Evolutionary conservation across 2,329 filamentous ascomycete species (phyloP).

Genomic region (Gyromitra esculenta): DNA sequence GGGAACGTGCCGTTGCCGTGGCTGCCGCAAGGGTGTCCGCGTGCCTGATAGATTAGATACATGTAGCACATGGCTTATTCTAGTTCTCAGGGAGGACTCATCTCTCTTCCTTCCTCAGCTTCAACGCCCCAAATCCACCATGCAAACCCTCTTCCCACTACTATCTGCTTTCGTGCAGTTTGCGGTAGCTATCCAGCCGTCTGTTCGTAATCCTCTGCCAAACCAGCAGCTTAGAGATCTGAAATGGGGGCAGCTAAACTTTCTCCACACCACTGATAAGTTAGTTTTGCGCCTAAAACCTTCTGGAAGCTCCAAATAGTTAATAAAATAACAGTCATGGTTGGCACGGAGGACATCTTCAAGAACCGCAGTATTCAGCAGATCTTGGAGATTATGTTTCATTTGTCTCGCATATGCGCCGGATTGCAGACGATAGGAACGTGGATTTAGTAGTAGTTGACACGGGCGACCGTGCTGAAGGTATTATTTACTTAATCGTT

Average conservation of each 20-base stretch:
- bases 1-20: background rate
- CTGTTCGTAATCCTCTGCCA: constrained; percentile 77
- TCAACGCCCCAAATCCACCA: constrained; percentile 5
- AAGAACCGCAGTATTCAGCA: constrained; percentile 92
- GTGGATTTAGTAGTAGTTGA: constrained; percentile 92
- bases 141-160: constrained; percentile 31
- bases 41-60: background rate
- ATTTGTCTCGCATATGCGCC: constrained; percentile 83
- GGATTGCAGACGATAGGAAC: constrained; percentile 79
- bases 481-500: constrained; percentile 7
- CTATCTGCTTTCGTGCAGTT: constrained; percentile 45
- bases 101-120: background rate
- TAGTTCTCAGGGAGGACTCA: background rate
- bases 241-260: constrained; percentile 93
- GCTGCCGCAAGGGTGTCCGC: background rate
- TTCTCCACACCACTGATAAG: constrained; percentile 84
- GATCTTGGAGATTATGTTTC: constrained; percentile 99
- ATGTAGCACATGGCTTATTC: background rate
- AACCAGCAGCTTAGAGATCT: constrained; percentile 86
- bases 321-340: constrained; percentile 75
- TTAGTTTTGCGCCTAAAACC: constrained; percentile 12
- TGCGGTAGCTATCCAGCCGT: constrained; percentile 74
- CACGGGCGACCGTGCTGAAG: constrained; percentile 91
- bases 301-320: constrained; percentile 6
- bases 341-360: constrained; percentile 91